Conservation (phyloP, 495 filamentous ascomycete genomes). For the Penicillium antarcticum region DNA sequence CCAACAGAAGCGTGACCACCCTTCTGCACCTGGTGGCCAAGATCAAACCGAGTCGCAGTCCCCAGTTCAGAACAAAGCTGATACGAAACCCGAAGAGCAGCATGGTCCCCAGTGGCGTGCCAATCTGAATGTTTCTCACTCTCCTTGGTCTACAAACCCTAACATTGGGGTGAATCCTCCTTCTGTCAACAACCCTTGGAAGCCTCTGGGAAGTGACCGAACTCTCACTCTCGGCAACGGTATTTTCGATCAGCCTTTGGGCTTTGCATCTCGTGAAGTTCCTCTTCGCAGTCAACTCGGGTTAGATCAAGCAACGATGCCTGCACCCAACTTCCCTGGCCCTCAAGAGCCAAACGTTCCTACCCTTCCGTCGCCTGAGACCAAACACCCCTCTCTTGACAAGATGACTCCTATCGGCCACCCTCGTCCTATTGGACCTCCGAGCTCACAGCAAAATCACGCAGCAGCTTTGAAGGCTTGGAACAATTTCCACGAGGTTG, state of each 20-base stretch:
- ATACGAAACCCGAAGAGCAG: slow-evolving; percentile 30
- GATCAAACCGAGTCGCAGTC: slow-evolving; percentile 17
- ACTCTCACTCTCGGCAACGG: slow-evolving; percentile 72
- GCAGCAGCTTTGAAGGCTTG: slow-evolving; percentile 38
- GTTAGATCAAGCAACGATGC: slow-evolving; percentile 37
- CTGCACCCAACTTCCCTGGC: slow-evolving; percentile 30
- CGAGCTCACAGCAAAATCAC: slow-evolving; percentile 35
- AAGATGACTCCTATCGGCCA: slow-evolving; percentile 36
- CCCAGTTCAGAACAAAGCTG: slow-evolving; percentile 15
- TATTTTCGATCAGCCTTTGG: slow-evolving; percentile 66
- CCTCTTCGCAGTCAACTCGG: slow-evolving; percentile 36
- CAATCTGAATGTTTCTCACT: slow-evolving; percentile 31
- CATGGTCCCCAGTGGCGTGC: slow-evolving; percentile 37
- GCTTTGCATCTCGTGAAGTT: slow-evolving; percentile 38
- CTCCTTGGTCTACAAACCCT: slow-evolving; percentile 37
- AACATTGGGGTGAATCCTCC: slow-evolving; percentile 34
- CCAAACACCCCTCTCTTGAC: slow-evolving; percentile 34
- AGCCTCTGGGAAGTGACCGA: slow-evolving; percentile 65
- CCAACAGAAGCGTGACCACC: slow-evolving; percentile 33
- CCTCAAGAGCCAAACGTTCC: slow-evolving; percentile 31
- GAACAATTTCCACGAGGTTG: slow-evolving; percentile 45
- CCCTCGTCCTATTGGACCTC: slow-evolving; percentile 53
- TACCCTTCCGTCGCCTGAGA: slow-evolving; percentile 35
- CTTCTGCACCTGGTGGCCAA: slow-evolving; percentile 26
- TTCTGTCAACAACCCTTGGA: slow-evolving; percentile 66